Evolutionary conservation across 495 filamentous ascomycete genomes (phyloP).

Genomic region (Clavariopsis aquatica): DNA sequence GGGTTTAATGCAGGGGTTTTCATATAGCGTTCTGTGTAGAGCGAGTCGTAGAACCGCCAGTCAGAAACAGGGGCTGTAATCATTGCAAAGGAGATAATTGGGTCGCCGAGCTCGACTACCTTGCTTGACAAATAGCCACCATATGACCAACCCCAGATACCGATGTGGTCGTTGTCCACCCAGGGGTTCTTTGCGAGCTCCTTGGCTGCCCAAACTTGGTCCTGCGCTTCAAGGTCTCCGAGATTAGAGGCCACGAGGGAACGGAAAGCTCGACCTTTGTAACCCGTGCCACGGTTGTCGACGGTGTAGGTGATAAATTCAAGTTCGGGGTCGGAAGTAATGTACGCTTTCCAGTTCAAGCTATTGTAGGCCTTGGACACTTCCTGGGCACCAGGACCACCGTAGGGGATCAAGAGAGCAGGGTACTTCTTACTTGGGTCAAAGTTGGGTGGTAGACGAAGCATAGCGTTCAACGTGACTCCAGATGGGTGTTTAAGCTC

Average conservation of each 20-base stretch:
- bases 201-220: constrained; percentile 59
- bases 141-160: constrained; percentile 61
- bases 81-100: constrained; percentile 54
- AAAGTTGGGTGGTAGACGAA: constrained; percentile 33
- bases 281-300: constrained; percentile 60
- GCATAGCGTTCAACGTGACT: constrained; percentile 29
- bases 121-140: constrained; percentile 61
- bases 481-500: constrained; percentile 33
- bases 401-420: constrained; percentile 57
- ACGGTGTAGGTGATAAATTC: constrained; percentile 58
- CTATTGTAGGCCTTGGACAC: constrained; percentile 51
- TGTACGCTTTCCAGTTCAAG: constrained; percentile 54
- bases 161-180: constrained; percentile 55
- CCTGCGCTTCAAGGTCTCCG: constrained; percentile 56
- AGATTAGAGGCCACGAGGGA: constrained; percentile 51
- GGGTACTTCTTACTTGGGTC: constrained; percentile 55
- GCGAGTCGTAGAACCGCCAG: constrained; percentile 64
- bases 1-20: constrained; percentile 54
- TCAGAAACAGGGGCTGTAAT: constrained; percentile 59
- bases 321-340: constrained; percentile 59
- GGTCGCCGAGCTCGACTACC: constrained; percentile 55
- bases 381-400: constrained; percentile 56
- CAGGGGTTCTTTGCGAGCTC: constrained; percentile 48
- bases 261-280: constrained; percentile 55
- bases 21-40: constrained; percentile 69